phyloP scores from a whole-genome alignment of 768 basidiomycete species.

The Suillus sp. region DNA sequence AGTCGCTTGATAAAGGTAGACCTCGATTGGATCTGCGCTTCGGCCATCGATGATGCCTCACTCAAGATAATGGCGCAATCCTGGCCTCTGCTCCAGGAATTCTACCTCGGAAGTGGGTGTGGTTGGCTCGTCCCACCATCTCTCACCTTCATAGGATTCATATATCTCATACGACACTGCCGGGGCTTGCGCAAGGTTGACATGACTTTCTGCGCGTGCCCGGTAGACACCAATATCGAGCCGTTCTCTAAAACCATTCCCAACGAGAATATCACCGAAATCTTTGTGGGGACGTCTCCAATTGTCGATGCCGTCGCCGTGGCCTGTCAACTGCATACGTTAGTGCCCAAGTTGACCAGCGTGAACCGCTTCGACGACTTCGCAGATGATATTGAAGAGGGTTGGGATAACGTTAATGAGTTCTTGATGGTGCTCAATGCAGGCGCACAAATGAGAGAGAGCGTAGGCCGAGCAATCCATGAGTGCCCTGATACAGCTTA shows the following conservation, averaged over 20 bases:
- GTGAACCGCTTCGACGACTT: neutral
- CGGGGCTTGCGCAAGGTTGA: neutral
- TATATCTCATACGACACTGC: neutral
- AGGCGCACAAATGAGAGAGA: neutral
- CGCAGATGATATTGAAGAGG: neutral
- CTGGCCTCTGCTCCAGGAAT: neutral
- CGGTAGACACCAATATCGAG: neutral
- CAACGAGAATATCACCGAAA: neutral
- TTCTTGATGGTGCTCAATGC: neutral
- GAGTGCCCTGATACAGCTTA: neutral
- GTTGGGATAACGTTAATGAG: neutral
- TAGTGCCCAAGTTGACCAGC: neutral
- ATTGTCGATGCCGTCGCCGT: neutral
- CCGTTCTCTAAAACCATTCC: neutral
- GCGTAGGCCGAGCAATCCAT: neutral
- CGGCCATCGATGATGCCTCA: neutral
- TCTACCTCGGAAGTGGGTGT: neutral
- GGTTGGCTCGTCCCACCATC: neutral
- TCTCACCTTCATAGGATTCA: conserved; percentile 2
- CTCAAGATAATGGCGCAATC: conserved; percentile 3
- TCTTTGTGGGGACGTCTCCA: neutral
- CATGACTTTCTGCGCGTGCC: neutral
- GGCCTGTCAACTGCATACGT: neutral
- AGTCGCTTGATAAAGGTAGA: neutral
- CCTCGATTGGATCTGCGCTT: neutral